Percentiles rank a stretch among this genome's conserved stretches.
phyloP scores from a whole-genome alignment of 2,329 filamentous ascomycete genomes.

The Aspergillus udagawae region DNA sequence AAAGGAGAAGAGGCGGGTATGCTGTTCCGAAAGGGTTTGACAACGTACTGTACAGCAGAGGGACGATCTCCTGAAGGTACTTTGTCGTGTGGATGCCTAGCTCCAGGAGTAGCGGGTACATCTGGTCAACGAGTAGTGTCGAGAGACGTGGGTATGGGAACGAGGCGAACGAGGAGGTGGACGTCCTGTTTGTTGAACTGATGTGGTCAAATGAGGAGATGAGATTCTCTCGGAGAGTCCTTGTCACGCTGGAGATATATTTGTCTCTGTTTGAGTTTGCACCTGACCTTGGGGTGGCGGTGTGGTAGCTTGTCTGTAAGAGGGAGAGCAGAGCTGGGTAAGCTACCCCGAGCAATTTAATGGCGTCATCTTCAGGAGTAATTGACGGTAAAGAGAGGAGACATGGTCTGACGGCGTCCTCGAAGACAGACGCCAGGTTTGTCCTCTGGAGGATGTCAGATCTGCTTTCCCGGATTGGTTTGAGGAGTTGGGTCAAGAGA shows the following conservation, averaged over 20 bases:
- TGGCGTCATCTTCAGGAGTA: slow-evolving; percentile 68
- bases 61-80: slow-evolving; percentile 59
- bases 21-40: slow-evolving; percentile 64
- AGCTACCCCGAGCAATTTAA: slow-evolving; percentile 59
- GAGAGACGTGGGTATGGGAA: slow-evolving; percentile 45
- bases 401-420: slow-evolving; percentile 52
- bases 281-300: slow-evolving; percentile 21
- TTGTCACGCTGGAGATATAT: slow-evolving; percentile 23
- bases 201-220: slow-evolving; percentile 43
- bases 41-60: slow-evolving; percentile 62
- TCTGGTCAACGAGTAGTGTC: slow-evolving; percentile 40
- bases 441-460: slow-evolving; percentile 41
- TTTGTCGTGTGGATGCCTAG: slow-evolving; percentile 37
- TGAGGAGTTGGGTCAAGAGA: slow-evolving; percentile 33
- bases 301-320: slow-evolving; percentile 41
- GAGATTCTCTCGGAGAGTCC: slow-evolving; percentile 31
- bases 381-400: slow-evolving; percentile 73
- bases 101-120: slow-evolving; percentile 23
- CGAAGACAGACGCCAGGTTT: slow-evolving; percentile 44
- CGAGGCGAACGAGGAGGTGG: slow-evolving; percentile 41
- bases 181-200: slow-evolving; percentile 42
- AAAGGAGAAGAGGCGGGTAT: slow-evolving; percentile 51
- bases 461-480: slow-evolving; percentile 29
- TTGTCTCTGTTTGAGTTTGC: slow-evolving; percentile 14
- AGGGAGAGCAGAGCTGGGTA: slow-evolving; percentile 66